A percentile compares a stretch with the other conserved stretches of the same genome.
Conservation (phyloP, 257 asterid species). For the Mentha longifolia region DNA sequence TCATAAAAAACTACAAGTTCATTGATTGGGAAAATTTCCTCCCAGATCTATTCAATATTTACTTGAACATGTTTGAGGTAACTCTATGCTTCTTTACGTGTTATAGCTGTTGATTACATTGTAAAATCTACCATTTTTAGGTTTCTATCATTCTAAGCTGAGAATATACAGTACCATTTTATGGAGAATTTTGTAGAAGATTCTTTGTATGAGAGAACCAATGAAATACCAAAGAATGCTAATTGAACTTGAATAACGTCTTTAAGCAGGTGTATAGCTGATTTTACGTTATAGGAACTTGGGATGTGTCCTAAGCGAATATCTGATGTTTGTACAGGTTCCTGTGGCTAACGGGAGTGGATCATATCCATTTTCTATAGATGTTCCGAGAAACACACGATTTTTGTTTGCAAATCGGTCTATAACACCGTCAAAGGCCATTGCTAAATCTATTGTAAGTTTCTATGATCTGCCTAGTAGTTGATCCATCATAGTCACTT, state of each 20-base stretch:
- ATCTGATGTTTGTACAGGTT: constrained; percentile 65
- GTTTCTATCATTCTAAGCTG: background rate
- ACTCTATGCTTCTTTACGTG: constrained; percentile 32
- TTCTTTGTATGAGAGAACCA: constrained; percentile 1
- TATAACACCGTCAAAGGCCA: constrained; percentile 78
- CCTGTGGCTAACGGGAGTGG: constrained; percentile 98
- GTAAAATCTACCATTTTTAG: constrained; percentile 1
- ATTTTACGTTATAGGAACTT: constrained; percentile 19
- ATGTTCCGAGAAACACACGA: constrained; percentile 89
- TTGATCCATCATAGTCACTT: constrained; percentile 22
- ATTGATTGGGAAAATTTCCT: constrained; percentile 76
- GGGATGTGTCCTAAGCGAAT: constrained; percentile 22
- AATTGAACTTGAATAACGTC: constrained; percentile 17
- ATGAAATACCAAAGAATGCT: constrained; percentile 7
- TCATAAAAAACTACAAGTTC: constrained; percentile 72
- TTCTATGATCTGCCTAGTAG: constrained; percentile 33
- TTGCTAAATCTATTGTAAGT: constrained; percentile 96
- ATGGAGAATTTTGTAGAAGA: background rate
- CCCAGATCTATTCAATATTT: constrained; percentile 76
- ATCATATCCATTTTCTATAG: constrained; percentile 82
- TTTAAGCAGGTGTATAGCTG: constrained; percentile 26
- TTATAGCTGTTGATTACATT: constrained; percentile 23
- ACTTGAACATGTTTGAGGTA: constrained; percentile 96
- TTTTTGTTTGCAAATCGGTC: constrained; percentile 83
- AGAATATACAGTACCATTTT: too few relatives aligned